Evolutionary conservation across 1,139 yeast genomes (phyloP), one percentile per base, ranked within the genome.

Genomic region (Sugiyamaella novakii): DNA sequence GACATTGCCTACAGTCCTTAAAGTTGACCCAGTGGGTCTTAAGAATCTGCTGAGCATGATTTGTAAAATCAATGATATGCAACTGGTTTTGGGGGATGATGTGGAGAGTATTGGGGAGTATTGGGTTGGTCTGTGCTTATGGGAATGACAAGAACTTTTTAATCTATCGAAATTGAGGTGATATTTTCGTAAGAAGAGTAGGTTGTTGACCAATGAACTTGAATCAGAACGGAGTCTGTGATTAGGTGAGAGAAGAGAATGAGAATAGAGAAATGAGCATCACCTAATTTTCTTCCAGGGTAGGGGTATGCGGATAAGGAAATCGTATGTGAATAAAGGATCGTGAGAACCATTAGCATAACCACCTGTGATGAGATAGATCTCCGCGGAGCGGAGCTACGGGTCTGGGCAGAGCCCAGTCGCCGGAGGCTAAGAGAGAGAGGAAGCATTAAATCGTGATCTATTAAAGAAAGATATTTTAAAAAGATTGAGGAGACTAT

Each of bases 381-480:
- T 22, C 25, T 8, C 8, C 25, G 25, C 25, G 25, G 11, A 37
- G 41, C 30, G 43, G 25, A 38, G 34, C 43, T 3, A 38, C 43
- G 43, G 43, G 43, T 38, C 43, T 28, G 43, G 43, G 43, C 43
- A 38, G 43, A 14, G 43, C 43, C 33, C 43, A 28, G 43, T 22
- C 43, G 34, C 43, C 43, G 43, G 42, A 37, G 42, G 42, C 33
- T 22, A 17, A 14, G 21, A n/a, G 21, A 12, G 29, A 10, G n/a
- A 39, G n/a, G 6, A 15, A 19, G 25, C 14, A 6, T n/a, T 28
- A 12, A n/a, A 29, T 18, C 43, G 35, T 28, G 15, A 29, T 39
- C 43, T 39, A 39, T 38, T 38, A 17, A 14, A 31, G 10, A 15
- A 19, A 22, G 24, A 17, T 34, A 31, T 36, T 35, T 31, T 40